Conservation (phyloP, 352 stramenopile species). For the Globisporangium rhizosaccharum region DNA sequence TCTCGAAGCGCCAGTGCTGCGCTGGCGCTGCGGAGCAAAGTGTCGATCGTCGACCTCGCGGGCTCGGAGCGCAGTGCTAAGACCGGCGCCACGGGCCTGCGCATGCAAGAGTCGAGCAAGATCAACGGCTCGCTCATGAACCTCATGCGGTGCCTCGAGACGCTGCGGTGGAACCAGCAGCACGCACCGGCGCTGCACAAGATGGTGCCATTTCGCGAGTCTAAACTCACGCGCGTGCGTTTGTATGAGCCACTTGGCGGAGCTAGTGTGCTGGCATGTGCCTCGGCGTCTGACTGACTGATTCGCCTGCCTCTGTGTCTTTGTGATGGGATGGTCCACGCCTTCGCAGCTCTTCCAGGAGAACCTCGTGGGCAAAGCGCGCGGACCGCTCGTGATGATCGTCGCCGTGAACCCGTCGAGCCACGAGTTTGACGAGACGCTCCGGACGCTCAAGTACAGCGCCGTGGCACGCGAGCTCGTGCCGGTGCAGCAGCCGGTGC, state of each 20-base stretch:
- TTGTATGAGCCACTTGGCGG: too few species aligned
- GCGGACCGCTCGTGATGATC: constrained; percentile 93
- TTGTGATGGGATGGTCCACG: too few species aligned
- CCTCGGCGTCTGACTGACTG: too few species aligned
- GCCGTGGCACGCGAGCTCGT: constrained; percentile 89
- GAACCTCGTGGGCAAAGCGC: constrained; percentile 82
- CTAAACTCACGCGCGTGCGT: constrained; percentile 89
- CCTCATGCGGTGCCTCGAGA: constrained; percentile 95
- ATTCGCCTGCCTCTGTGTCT: not conserved
- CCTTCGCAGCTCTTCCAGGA: constrained; percentile 91
- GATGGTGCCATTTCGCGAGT: constrained; percentile 96
- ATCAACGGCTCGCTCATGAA: constrained; percentile 99
- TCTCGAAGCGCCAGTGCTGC: too few species aligned
- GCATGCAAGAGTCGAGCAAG: constrained; percentile 96
- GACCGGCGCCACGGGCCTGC: constrained; percentile 67
- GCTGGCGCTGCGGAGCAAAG: constrained; percentile 25
- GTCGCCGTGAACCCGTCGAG: constrained; percentile 93
- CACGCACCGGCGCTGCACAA: constrained; percentile 65
- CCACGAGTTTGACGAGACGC: constrained; percentile 95
- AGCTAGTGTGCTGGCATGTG: too few species aligned
- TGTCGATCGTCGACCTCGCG: constrained; percentile 96
- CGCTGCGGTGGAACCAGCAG: constrained; percentile 90
- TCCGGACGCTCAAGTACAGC: constrained; percentile 94
- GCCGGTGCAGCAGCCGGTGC: constrained; percentile 25
- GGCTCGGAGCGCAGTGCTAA: constrained; percentile 73